Base-by-base conservation (phyloP, 2,329 filamentous ascomycete genomes). In the Clarireedia homoeocarpa region DNA sequence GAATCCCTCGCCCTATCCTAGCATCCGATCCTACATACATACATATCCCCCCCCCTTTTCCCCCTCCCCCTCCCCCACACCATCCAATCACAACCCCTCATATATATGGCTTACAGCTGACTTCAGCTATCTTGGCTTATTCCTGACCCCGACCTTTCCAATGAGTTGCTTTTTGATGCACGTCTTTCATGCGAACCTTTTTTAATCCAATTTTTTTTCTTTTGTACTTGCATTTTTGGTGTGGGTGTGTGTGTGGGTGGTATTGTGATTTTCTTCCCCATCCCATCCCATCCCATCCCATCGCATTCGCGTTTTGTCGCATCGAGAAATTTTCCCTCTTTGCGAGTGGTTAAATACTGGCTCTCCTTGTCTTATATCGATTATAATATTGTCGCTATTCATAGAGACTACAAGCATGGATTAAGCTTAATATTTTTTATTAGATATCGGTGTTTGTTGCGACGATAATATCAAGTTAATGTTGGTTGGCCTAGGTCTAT, bases 91-190 rank as follows among this genome's bases (percentile, higher is more conserved):
- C 17, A 48, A 27, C 26, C n/a, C 26, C 24, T n/a, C 15, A 48
- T 48, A 34, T 48, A 17, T 20, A 49, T 38, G 47, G 47, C 30
- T 49, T 38, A 49, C 47, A 23, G 48, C 48, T 50, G 48, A 50
- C 23, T 36, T 40, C 48, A 50, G 48, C 34, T 50, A 10, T 39
- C 23, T 20, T 3, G n/a, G 20, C 17, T 14, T 20, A 15, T 23
- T 20, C 24, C 42, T 20, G 23, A 23, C 17, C 42, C 42, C 6
- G 3, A 23, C 17, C 20, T 46, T 24, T 23, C 12, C 12, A 46
- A 20, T 46, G 20, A 46, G 12, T 23, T 46, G 42, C 42, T 34
- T 34, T 34, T 34, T 34, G 30, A 34, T 34, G 30, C 30, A 34
- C 30, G 10, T 34, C 30, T 34, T 34, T 34, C 30, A 34, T 34